These are phyloP conservation scores for Microbotryum violaceum DNA, from an alignment of 1,284 basidiomycete species.

Conservation along the genomic window DNA sequence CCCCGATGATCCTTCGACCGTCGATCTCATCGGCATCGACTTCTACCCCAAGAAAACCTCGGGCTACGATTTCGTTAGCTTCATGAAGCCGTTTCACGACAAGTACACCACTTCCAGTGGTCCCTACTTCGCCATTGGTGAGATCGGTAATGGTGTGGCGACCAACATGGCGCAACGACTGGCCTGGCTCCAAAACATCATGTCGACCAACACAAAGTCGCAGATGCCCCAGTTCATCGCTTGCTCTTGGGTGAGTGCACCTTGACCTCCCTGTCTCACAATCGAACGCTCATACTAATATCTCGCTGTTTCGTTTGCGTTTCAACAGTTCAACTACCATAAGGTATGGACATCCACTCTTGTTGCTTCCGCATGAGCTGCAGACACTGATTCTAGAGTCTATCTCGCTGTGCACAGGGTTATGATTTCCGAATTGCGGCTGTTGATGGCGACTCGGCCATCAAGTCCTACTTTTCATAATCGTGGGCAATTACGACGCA, in stretches of 20 bases:
- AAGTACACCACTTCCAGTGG: slow-evolving; percentile 30
- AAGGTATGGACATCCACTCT: slow-evolving; percentile 9
- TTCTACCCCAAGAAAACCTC: slow-evolving; percentile 34
- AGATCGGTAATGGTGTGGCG: slow-evolving; percentile 36
- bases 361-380: neutral
- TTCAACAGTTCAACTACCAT: slow-evolving; percentile 1
- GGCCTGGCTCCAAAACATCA: slow-evolving; percentile 36
- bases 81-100: slow-evolving; percentile 42
- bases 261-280: slow-evolving; percentile 5
- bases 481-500: neutral
- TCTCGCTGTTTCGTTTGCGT: neutral
- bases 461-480: slow-evolving; percentile 25
- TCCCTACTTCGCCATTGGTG: slow-evolving; percentile 41
- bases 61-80: slow-evolving; percentile 31
- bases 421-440: slow-evolving; percentile 33
- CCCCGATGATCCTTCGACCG: slow-evolving; percentile 37
- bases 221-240: slow-evolving; percentile 37
- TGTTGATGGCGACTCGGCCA: slow-evolving; percentile 16
- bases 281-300: neutral
- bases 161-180: slow-evolving; percentile 33
- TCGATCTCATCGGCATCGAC: slow-evolving; percentile 40
- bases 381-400: neutral
- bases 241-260: slow-evolving; percentile 38
- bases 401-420: slow-evolving; percentile 6
- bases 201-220: slow-evolving; percentile 26